Evolutionary conservation across 106 monocot species (phyloP).

Genomic region (Dendrobium catenatum): DNA sequence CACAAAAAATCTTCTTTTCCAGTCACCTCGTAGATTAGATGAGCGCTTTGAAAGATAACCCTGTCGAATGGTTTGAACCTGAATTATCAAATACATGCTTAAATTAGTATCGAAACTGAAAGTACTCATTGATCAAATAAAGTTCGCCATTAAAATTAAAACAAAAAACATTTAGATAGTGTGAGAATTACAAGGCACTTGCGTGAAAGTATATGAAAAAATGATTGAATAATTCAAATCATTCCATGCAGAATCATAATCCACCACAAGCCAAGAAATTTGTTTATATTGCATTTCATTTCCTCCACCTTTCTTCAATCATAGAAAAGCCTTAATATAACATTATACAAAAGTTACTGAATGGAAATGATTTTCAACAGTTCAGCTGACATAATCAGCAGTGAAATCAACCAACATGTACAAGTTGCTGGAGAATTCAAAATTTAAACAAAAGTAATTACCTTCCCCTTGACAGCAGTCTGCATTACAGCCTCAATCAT

Average conservation of each 20-base stretch:
- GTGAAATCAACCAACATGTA: not conserved
- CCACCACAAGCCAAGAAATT: not conserved
- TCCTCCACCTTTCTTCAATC: not conserved
- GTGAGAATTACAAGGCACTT: not conserved
- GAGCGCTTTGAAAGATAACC: constrained; percentile 99
- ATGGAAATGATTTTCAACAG: not conserved
- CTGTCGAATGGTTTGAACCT: constrained; percentile 99
- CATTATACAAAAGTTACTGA: not conserved
- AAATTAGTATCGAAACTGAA: not conserved
- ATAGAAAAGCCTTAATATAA: not conserved
- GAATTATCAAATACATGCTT: constrained; percentile 19
- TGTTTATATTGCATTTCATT: not conserved
- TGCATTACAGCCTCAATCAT: constrained; percentile 99
- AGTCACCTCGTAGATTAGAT: constrained; percentile 96
- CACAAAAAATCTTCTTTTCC: constrained; percentile 99
- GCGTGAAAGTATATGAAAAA: not conserved
- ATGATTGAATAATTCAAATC: not conserved
- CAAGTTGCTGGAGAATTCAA: not conserved
- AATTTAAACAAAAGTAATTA: constrained; percentile 13
- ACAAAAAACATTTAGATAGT: not conserved
- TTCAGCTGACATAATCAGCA: not conserved
- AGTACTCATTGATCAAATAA: not conserved
- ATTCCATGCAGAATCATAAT: not conserved
- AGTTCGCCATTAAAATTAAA: not conserved
- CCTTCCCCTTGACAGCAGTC: constrained; percentile 84